Conservation (phyloP, 768 basidiomycete genomes). For the Leccinum fibrillosum region DNA sequence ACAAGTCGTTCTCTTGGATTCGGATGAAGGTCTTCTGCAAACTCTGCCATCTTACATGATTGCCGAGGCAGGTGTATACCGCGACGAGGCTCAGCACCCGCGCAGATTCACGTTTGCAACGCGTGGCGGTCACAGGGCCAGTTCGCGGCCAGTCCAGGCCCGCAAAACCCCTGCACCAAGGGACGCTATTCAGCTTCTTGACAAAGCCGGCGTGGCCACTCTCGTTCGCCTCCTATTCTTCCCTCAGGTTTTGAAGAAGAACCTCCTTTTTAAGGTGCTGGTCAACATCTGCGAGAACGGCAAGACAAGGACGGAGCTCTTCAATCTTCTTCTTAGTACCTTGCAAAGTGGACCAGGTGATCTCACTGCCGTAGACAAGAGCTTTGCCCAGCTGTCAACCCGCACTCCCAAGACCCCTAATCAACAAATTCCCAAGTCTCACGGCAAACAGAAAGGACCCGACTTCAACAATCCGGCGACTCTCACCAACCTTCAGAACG, state of each 20-base stretch:
- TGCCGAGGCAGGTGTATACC: slow-evolving; percentile 74
- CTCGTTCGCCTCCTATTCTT: slow-evolving; percentile 94
- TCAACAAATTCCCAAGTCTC: slow-evolving; percentile 41
- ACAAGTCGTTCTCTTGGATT: slow-evolving; percentile 86
- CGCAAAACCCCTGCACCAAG: slow-evolving; percentile 60
- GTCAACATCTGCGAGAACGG: slow-evolving; percentile 95
- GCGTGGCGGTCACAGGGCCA: slow-evolving; percentile 26
- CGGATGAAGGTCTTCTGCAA: slow-evolving; percentile 81
- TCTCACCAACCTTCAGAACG: slow-evolving; percentile 56
- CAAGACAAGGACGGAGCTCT: slow-evolving; percentile 86
- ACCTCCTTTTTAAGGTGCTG: slow-evolving; percentile 81
- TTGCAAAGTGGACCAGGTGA: slow-evolving; percentile 95
- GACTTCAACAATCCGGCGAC: slow-evolving; percentile 52
- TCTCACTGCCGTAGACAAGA: slow-evolving; percentile 86
- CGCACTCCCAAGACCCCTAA: slow-evolving; percentile 52
- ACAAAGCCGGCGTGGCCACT: slow-evolving; percentile 83
- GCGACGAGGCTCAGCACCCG: slow-evolving; percentile 48
- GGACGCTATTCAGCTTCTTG: slow-evolving; percentile 91
- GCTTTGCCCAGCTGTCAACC: slow-evolving; percentile 88
- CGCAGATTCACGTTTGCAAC: slow-evolving; percentile 32
- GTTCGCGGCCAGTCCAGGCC: slow-evolving; percentile 28
- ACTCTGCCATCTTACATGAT: slow-evolving; percentile 82
- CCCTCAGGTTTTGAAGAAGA: slow-evolving; percentile 88
- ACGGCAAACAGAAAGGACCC: slow-evolving; percentile 67
- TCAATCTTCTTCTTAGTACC: slow-evolving; percentile 92